Conservation (phyloP, 768 basidiomycete species). For the Lyophyllum shimeji region DNA sequence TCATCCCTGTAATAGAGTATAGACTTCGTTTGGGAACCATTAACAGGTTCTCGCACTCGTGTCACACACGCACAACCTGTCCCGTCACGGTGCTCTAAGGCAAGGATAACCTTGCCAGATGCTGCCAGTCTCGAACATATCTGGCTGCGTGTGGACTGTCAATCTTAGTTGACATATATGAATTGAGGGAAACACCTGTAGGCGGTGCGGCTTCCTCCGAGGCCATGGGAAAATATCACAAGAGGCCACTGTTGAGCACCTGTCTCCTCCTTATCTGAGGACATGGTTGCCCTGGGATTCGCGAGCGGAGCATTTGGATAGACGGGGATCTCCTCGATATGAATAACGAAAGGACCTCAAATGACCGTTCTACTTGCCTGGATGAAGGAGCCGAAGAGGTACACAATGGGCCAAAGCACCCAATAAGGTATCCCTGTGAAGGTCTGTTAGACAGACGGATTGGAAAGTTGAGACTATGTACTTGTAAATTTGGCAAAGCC, state of each 20-base stretch:
- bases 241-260: constrained; percentile 59
- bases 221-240: constrained; percentile 83
- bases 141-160: constrained; percentile 42
- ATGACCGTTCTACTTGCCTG: constrained; percentile 31
- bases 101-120: constrained; percentile 77
- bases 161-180: not conserved
- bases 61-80: constrained; percentile 56
- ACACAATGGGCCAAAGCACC: constrained; percentile 50
- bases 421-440: constrained; percentile 35
- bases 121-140: constrained; percentile 73
- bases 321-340: constrained; percentile 49
- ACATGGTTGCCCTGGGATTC: constrained; percentile 25
- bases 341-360: not conserved
- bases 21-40: constrained; percentile 24
- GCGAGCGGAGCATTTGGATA: constrained; percentile 56
- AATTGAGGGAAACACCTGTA: constrained; percentile 48
- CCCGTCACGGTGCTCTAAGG: constrained; percentile 84
- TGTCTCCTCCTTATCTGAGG: constrained; percentile 5
- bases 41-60: constrained; percentile 29
- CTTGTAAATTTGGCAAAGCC: constrained; percentile 55
- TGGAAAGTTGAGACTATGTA: constrained; percentile 16
- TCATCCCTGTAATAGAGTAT: constrained; percentile 55
- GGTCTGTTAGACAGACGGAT: not conserved
- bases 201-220: constrained; percentile 69
- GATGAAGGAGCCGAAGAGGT: constrained; percentile 48